Conservation (phyloP, 805 yeast species). For the Grigorovia humatica region DNA sequence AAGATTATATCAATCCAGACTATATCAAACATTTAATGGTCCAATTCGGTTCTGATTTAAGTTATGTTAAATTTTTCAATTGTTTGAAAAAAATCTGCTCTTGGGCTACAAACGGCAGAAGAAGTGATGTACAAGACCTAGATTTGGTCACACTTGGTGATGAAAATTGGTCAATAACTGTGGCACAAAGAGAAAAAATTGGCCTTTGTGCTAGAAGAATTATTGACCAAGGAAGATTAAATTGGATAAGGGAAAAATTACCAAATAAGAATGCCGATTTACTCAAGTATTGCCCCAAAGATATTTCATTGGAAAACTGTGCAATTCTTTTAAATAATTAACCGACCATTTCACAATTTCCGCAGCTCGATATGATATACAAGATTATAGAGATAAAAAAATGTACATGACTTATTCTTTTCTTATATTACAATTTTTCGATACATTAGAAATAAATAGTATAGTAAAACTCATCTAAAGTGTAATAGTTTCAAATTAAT, state of each 20-base stretch:
- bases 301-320: slow-evolving; percentile 61
- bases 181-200: slow-evolving; percentile 41
- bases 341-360: neutral
- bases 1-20: slow-evolving; percentile 26
- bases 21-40: slow-evolving; percentile 31
- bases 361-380: too few species aligned
- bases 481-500: slow-evolving; percentile 7
- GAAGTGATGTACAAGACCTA: slow-evolving; percentile 31
- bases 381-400: neutral
- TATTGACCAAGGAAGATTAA: slow-evolving; percentile 58
- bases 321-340: slow-evolving; percentile 32
- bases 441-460: neutral
- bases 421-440: neutral
- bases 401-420: neutral
- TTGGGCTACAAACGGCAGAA: slow-evolving; percentile 79
- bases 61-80: slow-evolving; percentile 30
- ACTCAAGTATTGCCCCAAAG: slow-evolving; percentile 46
- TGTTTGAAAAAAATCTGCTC: slow-evolving; percentile 58
- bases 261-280: slow-evolving; percentile 32
- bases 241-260: slow-evolving; percentile 34
- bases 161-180: slow-evolving; percentile 23
- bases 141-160: slow-evolving; percentile 16
- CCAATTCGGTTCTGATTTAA: slow-evolving; percentile 16
- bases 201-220: slow-evolving; percentile 65
- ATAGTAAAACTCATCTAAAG: too few species aligned